phyloP scores from a whole-genome alignment of 139 green algal species.

The Micractinium sp. region DNA sequence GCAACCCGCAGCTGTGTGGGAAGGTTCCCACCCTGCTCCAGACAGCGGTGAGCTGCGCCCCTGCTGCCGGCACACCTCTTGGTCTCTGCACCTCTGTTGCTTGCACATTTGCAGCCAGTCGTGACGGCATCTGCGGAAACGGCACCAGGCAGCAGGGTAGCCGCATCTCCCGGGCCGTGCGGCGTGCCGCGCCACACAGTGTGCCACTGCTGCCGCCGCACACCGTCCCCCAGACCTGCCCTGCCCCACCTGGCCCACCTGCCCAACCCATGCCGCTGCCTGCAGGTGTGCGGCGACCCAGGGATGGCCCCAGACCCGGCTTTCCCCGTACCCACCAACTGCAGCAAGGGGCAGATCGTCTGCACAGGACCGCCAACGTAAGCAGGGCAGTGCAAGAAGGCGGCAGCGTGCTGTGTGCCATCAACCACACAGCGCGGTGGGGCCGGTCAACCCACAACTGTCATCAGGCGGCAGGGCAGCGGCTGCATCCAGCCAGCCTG shows the following conservation, averaged over 20 bases:
- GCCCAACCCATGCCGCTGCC: neutral
- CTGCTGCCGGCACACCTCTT: neutral
- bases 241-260: neutral
- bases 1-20: neutral
- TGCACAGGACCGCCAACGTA: neutral
- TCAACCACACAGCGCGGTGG: neutral
- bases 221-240: neutral
- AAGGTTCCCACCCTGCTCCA: neutral
- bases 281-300: neutral
- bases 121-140: too few species aligned
- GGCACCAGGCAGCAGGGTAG: too few species aligned
- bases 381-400: neutral
- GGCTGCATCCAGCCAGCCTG: too few species aligned
- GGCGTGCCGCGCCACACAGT: too few species aligned
- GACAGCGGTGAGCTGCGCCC: neutral
- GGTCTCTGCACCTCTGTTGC: neutral
- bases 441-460: too few species aligned
- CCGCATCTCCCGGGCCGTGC: too few species aligned
- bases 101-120: neutral
- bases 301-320: neutral
- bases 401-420: too few species aligned
- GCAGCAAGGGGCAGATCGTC: neutral
- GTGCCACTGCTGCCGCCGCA: neutral
- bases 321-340: neutral
- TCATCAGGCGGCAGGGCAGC: too few species aligned